These are phyloP conservation scores for Sclerotinia minor DNA, from an alignment of 2,329 filamentous ascomycete genomes.

Conservation along the genomic window DNA sequence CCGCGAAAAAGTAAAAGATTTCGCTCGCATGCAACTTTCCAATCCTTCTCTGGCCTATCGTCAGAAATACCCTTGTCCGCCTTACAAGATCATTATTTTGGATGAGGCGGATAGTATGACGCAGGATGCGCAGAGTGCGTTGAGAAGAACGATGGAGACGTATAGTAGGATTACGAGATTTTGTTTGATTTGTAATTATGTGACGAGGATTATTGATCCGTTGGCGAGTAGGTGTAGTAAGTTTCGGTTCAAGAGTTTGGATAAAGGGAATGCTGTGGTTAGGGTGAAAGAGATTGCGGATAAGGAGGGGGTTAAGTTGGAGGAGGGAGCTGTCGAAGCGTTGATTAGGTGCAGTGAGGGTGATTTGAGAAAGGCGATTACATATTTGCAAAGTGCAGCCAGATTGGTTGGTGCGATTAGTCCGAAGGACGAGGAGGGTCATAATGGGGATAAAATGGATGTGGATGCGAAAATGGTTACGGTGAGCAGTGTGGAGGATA, in stretches of 20 bases:
- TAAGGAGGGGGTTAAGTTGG: slow-evolving; percentile 73
- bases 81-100: slow-evolving; percentile 98
- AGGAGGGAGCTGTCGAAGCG: slow-evolving; percentile 77
- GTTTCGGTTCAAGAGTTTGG: slow-evolving; percentile 95
- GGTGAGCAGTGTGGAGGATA: slow-evolving; percentile 82
- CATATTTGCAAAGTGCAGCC: slow-evolving; percentile 92
- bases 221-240: slow-evolving; percentile 92
- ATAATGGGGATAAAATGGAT: slow-evolving; percentile 48
- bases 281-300: slow-evolving; percentile 80
- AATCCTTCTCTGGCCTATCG: slow-evolving; percentile 67
- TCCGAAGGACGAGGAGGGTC: slow-evolving; percentile 39
- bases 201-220: slow-evolving; percentile 96
- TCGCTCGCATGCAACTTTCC: slow-evolving; percentile 90
- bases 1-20: slow-evolving; percentile 96
- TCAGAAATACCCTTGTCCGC: slow-evolving; percentile 82
- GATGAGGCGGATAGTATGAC: slow-evolving; percentile 99
- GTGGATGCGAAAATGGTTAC: slow-evolving; percentile 65
- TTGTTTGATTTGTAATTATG: slow-evolving; percentile 97
- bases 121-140: slow-evolving; percentile 90
- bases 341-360: slow-evolving; percentile 88
- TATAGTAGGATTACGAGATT: slow-evolving; percentile 96
- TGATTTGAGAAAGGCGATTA: slow-evolving; percentile 94
- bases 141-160: slow-evolving; percentile 96
- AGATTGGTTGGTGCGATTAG: slow-evolving; percentile 74
- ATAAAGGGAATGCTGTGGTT: slow-evolving; percentile 78